These are phyloP conservation scores for Pseudopyrenochaeta lycopersici DNA, from an alignment of 2,329 filamentous ascomycete genomes.

Conservation along the genomic window DNA sequence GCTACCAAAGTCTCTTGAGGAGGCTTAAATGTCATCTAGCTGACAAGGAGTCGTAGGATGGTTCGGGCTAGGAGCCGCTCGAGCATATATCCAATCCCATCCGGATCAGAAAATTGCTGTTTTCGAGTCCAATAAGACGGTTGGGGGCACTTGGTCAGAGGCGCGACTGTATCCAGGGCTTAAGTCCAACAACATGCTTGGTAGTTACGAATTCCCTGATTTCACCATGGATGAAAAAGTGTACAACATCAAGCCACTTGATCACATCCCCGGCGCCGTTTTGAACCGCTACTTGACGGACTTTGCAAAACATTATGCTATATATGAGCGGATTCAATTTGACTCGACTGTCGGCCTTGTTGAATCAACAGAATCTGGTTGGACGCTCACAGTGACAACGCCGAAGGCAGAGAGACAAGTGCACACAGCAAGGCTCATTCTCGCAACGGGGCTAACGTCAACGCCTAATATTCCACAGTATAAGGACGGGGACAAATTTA, in stretches of 20 bases:
- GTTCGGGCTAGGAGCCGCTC: slow-evolving; percentile 49
- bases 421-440: slow-evolving; percentile 60
- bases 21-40: background rate
- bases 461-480: slow-evolving; percentile 64
- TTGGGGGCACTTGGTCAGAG: slow-evolving; percentile 52
- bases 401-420: background rate
- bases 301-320: slow-evolving; percentile 51
- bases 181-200: slow-evolving; percentile 52
- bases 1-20: background rate
- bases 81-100: slow-evolving; percentile 56
- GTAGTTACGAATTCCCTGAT: slow-evolving; percentile 49
- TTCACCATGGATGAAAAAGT: slow-evolving; percentile 23
- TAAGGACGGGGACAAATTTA: slow-evolving; percentile 60
- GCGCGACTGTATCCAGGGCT: slow-evolving; percentile 51
- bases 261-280: slow-evolving; percentile 66
- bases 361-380: slow-evolving; percentile 44
- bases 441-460: slow-evolving; percentile 70
- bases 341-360: slow-evolving; percentile 59
- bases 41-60: background rate
- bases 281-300: slow-evolving; percentile 65
- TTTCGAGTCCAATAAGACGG: slow-evolving; percentile 49
- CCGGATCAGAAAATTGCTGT: slow-evolving; percentile 49
- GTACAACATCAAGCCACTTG: slow-evolving; percentile 52
- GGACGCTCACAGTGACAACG: slow-evolving; percentile 15
- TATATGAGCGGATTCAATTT: slow-evolving; percentile 60